Conservation (phyloP, 768 basidiomycete species). For the Termitomyces sp. region DNA sequence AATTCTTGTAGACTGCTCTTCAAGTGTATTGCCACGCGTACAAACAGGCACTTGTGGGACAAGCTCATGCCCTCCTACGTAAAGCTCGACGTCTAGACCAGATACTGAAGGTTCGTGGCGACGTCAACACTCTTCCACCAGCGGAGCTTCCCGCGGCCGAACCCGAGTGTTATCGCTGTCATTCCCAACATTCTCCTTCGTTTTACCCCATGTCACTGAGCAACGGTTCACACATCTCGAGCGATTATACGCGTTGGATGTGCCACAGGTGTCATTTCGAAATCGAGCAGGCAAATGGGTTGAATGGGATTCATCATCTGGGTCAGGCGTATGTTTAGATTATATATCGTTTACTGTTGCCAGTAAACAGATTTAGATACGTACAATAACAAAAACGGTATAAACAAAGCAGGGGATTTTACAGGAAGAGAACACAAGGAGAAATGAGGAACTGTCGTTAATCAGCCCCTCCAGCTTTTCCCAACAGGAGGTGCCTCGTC, state of each 20-base stretch:
- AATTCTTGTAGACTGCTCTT: slow-evolving; percentile 64
- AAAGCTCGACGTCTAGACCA: slow-evolving; percentile 84
- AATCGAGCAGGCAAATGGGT: slow-evolving; percentile 21
- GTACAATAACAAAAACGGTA: neutral
- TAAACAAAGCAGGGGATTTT: neutral
- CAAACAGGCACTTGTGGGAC: slow-evolving; percentile 69
- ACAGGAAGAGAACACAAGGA: neutral
- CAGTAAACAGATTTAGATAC: neutral
- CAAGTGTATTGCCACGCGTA: slow-evolving; percentile 84
- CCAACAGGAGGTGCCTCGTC: slow-evolving; percentile 50
- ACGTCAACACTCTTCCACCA: slow-evolving; percentile 22
- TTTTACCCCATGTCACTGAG: slow-evolving; percentile 46
- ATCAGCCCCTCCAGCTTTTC: slow-evolving; percentile 45
- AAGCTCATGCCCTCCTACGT: slow-evolving; percentile 82
- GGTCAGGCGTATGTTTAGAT: neutral
- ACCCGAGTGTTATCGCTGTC: slow-evolving; percentile 55
- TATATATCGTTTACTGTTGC: neutral
- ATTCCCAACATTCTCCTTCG: slow-evolving; percentile 67
- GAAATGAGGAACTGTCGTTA: slow-evolving; percentile 15
- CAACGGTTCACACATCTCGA: slow-evolving; percentile 3
- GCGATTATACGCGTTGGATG: slow-evolving; percentile 21
- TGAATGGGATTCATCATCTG: slow-evolving; percentile 24
- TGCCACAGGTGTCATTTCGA: slow-evolving; percentile 48
- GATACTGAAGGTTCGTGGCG: slow-evolving; percentile 49
- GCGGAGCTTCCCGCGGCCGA: slow-evolving; percentile 22